phyloP scores from a whole-genome alignment of 2,329 filamentous ascomycete genomes.

The Lecanicillium sp. region DNA sequence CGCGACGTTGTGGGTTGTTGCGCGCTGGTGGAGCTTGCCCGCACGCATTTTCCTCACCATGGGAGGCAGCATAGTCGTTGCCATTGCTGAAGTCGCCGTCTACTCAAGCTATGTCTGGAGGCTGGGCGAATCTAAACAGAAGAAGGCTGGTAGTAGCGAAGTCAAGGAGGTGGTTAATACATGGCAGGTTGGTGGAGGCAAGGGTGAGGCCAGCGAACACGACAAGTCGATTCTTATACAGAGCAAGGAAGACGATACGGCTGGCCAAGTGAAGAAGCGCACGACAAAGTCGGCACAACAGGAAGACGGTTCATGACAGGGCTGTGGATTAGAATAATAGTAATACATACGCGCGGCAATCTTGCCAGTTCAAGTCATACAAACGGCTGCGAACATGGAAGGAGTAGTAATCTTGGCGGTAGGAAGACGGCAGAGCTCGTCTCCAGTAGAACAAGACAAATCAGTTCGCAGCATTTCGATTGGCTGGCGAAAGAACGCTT shows the following conservation, averaged over 20 bases:
- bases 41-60: constrained; percentile 64
- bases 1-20: constrained; percentile 69
- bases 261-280: constrained; percentile 3
- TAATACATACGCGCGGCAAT: too few relatives aligned
- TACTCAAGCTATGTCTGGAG: constrained; percentile 70
- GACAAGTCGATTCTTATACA: constrained; percentile 17
- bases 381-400: too few relatives aligned
- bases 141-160: constrained; percentile 53
- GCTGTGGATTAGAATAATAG: too few relatives aligned
- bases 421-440: too few relatives aligned
- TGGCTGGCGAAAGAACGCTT: too few relatives aligned
- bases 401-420: too few relatives aligned
- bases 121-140: constrained; percentile 58
- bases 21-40: constrained; percentile 67
- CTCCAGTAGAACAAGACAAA: too few relatives aligned
- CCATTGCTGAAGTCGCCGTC: constrained; percentile 68
- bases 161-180: constrained; percentile 62
- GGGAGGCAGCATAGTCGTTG: constrained; percentile 61
- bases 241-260: constrained; percentile 12
- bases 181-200: constrained; percentile 52
- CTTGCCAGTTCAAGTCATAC: too few relatives aligned
- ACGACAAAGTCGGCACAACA: not conserved
- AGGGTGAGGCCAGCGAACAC: constrained; percentile 16
- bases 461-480: too few relatives aligned
- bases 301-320: not conserved